Evolutionary conservation across 352 stramenopile species (phyloP).

Genomic region (Globisporangium solare): DNA sequence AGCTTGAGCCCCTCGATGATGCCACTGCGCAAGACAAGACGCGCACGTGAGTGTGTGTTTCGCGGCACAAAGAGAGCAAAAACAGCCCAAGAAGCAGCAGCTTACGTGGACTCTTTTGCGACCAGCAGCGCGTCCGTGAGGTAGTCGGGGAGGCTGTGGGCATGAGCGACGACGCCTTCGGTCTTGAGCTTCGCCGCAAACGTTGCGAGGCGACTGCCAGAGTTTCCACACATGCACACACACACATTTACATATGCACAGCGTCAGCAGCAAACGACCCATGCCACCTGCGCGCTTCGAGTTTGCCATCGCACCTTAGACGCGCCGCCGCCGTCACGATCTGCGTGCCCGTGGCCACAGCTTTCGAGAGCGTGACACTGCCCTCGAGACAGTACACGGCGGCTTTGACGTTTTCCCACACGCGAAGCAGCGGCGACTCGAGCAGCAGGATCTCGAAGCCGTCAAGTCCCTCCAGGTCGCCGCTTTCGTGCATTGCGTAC

Average conservation of each 20-base stretch:
- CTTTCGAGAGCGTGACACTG: conserved; percentile 54
- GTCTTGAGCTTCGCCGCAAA: conserved; percentile 48
- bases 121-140: conserved; percentile 46
- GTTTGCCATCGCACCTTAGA: conserved; percentile 23
- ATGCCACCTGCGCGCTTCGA: no score
- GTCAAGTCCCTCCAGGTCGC: conserved; percentile 46
- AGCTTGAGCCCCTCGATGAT: conserved; percentile 56
- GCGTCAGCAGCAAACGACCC: no score
- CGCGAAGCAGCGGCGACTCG: conserved; percentile 54
- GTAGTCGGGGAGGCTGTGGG: conserved; percentile 58
- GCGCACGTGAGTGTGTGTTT: background rate
- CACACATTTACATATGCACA: no score
- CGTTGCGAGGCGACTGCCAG: conserved; percentile 26
- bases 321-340: conserved; percentile 46
- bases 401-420: conserved; percentile 74
- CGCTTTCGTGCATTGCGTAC: conserved; percentile 28
- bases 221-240: no score
- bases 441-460: conserved; percentile 66
- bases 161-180: conserved; percentile 43
- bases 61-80: background rate
- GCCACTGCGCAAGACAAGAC: conserved; percentile 16
- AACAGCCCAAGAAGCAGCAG: background rate
- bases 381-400: conserved; percentile 69
- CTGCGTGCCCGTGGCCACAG: conserved; percentile 49
- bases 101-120: conserved; percentile 52